Conservation (phyloP, 208 protist species). For the Wallacemonas collosoma region DNA sequence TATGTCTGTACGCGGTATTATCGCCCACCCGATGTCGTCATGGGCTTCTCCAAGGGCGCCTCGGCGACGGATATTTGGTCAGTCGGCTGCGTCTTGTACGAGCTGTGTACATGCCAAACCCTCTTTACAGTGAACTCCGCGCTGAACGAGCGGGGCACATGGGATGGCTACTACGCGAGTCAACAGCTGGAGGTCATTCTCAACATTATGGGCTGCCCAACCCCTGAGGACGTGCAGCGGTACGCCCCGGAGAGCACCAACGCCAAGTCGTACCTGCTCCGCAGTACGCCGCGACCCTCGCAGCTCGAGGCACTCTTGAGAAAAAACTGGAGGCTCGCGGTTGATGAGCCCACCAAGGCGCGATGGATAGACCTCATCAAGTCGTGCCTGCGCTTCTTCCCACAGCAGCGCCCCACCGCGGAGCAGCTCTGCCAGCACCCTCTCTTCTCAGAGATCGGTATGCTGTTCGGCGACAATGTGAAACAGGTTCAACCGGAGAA, state of each 20-base stretch:
- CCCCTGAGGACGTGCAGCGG: constrained; percentile 56
- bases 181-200: constrained; percentile 84
- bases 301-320: constrained; percentile 51
- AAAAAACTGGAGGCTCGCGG: constrained; percentile 56
- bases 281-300: constrained; percentile 56
- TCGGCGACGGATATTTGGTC: constrained; percentile 93
- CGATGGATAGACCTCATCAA: constrained; percentile 82
- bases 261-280: constrained; percentile 77
- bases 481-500: constrained; percentile 39
- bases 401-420: constrained; percentile 74
- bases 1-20: constrained; percentile 97
- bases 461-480: constrained; percentile 78
- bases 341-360: constrained; percentile 35
- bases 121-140: constrained; percentile 91
- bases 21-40: constrained; percentile 95
- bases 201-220: constrained; percentile 76
- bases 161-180: constrained; percentile 80
- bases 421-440: constrained; percentile 68
- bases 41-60: constrained; percentile 68
- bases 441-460: constrained; percentile 65
- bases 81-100: constrained; percentile 95
- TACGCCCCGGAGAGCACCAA: constrained; percentile 76
- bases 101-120: constrained; percentile 91
- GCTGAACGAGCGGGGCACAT: constrained; percentile 68
- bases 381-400: constrained; percentile 81